A percentile compares a stretch with the other conserved stretches of the same genome.
phyloP scores from a whole-genome alignment of 1,139 yeast genomes.

The Saccharomyces hybrid region DNA sequence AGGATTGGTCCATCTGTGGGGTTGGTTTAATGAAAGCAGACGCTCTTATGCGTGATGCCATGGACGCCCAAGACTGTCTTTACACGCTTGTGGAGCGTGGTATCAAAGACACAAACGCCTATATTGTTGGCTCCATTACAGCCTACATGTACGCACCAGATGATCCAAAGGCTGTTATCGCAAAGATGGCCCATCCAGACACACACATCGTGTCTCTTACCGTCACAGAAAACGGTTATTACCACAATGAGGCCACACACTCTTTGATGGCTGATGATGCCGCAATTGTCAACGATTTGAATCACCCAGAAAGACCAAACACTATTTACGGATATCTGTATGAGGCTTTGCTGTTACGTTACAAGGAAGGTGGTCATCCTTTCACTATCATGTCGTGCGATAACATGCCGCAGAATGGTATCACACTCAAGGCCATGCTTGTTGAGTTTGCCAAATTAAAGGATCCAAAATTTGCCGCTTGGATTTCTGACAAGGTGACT shows the following conservation, averaged over 20 bases:
- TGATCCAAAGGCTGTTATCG: conserved; percentile 2
- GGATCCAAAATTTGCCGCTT: conserved; percentile 4
- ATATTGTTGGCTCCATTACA: background rate
- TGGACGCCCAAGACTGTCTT: conserved; percentile 5
- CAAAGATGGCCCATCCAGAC: background rate
- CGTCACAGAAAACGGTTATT: conserved; percentile 3
- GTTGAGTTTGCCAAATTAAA: conserved; percentile 6
- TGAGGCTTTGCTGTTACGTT: conserved; percentile 5
- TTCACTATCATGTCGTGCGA: conserved; percentile 8
- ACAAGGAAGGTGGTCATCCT: conserved; percentile 3
- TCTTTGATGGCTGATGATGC: conserved; percentile 4
- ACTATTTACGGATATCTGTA: conserved; percentile 4
- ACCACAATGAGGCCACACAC: conserved; percentile 6
- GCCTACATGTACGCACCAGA: conserved; percentile 9
- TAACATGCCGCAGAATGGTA: conserved; percentile 8
- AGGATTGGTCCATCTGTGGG: conserved; percentile 8
- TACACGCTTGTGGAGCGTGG: conserved; percentile 7
- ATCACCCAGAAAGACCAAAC: background rate
- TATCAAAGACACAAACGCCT: conserved; percentile 1
- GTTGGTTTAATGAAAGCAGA: conserved; percentile 7
- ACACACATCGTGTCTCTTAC: background rate
- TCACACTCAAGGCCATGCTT: conserved; percentile 7
- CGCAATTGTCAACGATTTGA: conserved; percentile 4
- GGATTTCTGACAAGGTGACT: conserved; percentile 5
- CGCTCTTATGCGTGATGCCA: conserved; percentile 6